Evolutionary conservation across 192 early-diverging fungal genomes (phyloP).

Genomic region (Mortierella antarctica): DNA sequence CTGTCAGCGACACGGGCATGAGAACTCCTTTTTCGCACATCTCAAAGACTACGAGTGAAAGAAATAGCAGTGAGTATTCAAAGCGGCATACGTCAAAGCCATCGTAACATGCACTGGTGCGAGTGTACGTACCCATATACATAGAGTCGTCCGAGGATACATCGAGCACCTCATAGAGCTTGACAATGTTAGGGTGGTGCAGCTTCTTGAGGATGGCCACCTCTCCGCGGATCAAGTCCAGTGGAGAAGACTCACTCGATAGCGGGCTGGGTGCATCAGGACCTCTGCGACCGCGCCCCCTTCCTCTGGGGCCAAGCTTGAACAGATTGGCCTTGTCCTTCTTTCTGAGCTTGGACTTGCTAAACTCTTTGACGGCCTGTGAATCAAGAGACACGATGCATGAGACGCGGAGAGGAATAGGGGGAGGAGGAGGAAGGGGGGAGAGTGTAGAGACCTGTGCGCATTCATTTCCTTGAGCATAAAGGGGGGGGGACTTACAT

Average conservation of each 20-base stretch:
- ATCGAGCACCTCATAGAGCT: constrained; percentile 93
- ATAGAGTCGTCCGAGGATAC: constrained; percentile 84
- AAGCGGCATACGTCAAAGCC: not conserved
- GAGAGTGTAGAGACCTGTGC: too few relatives aligned
- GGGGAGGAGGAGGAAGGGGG: too few relatives aligned
- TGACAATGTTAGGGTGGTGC: constrained; percentile 87
- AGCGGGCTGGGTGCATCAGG: constrained; percentile 52
- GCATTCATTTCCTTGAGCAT: not conserved
- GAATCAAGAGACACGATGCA: not conserved
- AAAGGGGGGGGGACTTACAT: constrained; percentile 57
- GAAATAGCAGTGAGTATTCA: too few relatives aligned
- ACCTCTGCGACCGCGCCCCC: constrained; percentile 65
- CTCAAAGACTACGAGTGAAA: constrained; percentile 79
- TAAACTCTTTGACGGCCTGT: constrained; percentile 94
- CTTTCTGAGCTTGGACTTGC: constrained; percentile 85
- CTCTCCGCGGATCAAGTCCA: constrained; percentile 89
- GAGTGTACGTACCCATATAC: constrained; percentile 68
- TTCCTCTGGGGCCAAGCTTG: constrained; percentile 59
- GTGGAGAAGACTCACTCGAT: constrained; percentile 68
- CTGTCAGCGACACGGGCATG: constrained; percentile 72
- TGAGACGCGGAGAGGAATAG: not conserved
- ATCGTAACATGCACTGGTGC: not conserved
- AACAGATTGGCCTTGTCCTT: constrained; percentile 68
- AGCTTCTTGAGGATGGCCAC: constrained; percentile 96
- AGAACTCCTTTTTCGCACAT: constrained; percentile 86